Evolutionary conservation across 163 green algal genomes (phyloP).

Genomic region (Scenedesmus sp.): DNA sequence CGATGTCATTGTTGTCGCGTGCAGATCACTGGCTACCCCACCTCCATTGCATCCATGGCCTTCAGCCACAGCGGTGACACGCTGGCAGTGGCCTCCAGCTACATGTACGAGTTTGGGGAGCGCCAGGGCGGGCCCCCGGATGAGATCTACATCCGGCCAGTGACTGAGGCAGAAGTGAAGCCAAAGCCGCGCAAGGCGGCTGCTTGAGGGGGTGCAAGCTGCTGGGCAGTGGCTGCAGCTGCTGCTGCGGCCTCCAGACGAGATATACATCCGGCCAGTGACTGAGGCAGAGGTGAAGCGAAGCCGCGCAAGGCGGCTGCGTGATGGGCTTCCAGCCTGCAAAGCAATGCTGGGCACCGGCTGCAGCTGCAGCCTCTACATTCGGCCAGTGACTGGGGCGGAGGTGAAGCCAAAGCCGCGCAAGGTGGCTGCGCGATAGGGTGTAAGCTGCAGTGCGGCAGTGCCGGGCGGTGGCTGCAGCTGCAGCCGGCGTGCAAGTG

Average conservation of each 20-base stretch:
- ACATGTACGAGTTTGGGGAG: conserved; percentile 87
- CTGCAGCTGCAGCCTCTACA: not conserved
- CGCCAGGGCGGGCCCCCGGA: conserved; percentile 70
- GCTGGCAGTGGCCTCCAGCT: conserved; percentile 90
- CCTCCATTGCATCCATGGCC: conserved; percentile 83
- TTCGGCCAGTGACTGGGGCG: conserved; percentile 43
- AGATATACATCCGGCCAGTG: not conserved
- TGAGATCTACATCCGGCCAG: conserved; percentile 80
- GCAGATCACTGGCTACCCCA: conserved; percentile 80
- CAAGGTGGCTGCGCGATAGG: conserved; percentile 11
- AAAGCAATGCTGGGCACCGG: not conserved
- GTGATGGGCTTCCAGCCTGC: not conserved
- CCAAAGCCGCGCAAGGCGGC: conserved; percentile 74
- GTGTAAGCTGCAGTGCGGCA: not conserved
- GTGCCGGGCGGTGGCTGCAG: not conserved
- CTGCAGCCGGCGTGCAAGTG: not conserved
- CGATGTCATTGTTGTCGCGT: not conserved
- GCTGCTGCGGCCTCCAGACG: not conserved
- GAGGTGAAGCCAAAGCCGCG: conserved; percentile 86
- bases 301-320: conserved; percentile 67
- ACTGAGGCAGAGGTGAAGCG: conserved; percentile 79
- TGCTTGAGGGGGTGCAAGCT: not conserved
- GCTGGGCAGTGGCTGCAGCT: not conserved
- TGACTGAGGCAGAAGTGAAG: conserved; percentile 82
- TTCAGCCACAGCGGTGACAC: conserved; percentile 81